phyloP scores from a whole-genome alignment of 192 early-diverging fungal genomes.

The Backusella sp. region DNA sequence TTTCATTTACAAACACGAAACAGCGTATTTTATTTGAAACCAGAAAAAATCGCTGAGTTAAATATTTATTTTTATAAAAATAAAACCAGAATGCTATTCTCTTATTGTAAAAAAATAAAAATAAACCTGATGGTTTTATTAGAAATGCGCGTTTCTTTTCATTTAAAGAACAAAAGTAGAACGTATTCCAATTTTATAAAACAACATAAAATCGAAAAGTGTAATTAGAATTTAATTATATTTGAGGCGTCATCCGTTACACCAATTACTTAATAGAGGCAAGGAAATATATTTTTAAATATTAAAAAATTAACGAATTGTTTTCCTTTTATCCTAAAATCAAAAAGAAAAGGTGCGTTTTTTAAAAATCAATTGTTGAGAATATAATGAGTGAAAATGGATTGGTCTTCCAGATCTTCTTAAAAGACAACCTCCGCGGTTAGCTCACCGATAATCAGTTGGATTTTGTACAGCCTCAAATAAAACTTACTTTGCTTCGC shows the following conservation, averaged over 20 bases:
- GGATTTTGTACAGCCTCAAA: background rate
- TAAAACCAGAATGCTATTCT: background rate
- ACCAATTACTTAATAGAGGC: background rate
- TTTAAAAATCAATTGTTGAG: background rate
- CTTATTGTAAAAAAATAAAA: background rate
- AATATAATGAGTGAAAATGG: background rate
- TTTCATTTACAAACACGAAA: no score
- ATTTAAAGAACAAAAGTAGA: background rate
- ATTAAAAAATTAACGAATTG: background rate
- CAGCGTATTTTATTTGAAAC: background rate
- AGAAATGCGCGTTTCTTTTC: background rate
- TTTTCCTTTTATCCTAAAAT: constrained; percentile 5
- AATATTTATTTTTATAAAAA: background rate
- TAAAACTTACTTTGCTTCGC: background rate
- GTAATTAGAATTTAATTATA: background rate
- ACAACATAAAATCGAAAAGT: background rate
- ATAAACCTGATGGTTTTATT: background rate
- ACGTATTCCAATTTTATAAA: background rate
- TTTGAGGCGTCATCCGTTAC: background rate
- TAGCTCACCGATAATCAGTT: background rate
- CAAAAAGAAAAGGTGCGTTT: background rate
- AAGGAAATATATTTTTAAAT: background rate
- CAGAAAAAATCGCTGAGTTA: background rate
- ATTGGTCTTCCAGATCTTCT: background rate
- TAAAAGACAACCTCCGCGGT: background rate